Evolutionary conservation across 306 rosid species (phyloP).

Genomic region (Argentina anserina): DNA sequence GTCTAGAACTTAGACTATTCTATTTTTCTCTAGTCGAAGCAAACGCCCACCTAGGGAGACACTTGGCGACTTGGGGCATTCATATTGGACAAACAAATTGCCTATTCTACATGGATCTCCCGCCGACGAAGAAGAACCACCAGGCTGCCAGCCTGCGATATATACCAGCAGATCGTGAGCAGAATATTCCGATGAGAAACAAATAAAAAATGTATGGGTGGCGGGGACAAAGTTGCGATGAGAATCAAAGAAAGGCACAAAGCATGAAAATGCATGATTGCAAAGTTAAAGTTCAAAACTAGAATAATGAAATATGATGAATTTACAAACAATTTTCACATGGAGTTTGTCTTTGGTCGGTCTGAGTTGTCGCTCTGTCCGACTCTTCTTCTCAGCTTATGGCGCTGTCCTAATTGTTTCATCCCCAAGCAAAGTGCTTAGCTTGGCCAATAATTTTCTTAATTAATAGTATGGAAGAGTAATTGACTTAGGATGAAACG

Average conservation of each 20-base stretch:
- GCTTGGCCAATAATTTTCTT: not conserved
- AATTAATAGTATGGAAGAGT: not conserved
- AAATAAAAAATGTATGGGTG: not conserved
- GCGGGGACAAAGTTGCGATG: not conserved
- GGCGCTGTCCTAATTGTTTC: not conserved
- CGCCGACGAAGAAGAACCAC: slow-evolving; percentile 2
- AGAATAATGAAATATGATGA: not conserved
- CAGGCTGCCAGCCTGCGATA: not conserved
- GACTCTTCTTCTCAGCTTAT: not conserved
- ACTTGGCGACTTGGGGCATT: not conserved
- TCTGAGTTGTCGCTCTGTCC: slow-evolving; percentile 1
- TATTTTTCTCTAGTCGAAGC: not conserved
- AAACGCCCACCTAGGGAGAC: not conserved
- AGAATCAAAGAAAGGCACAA: not conserved
- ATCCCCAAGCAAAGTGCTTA: not conserved
- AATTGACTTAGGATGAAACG: too few relatives aligned
- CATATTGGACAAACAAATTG: not conserved
- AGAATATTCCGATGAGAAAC: not conserved
- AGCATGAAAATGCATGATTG: not conserved
- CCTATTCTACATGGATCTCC: not conserved
- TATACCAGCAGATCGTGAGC: too few relatives aligned
- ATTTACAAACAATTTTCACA: not conserved
- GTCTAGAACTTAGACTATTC: not conserved
- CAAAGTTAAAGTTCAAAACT: not conserved
- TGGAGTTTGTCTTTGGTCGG: slow-evolving; percentile 19